Base-by-base conservation (phyloP, 2,329 filamentous ascomycete genomes). In the Penicillium sp. region DNA sequence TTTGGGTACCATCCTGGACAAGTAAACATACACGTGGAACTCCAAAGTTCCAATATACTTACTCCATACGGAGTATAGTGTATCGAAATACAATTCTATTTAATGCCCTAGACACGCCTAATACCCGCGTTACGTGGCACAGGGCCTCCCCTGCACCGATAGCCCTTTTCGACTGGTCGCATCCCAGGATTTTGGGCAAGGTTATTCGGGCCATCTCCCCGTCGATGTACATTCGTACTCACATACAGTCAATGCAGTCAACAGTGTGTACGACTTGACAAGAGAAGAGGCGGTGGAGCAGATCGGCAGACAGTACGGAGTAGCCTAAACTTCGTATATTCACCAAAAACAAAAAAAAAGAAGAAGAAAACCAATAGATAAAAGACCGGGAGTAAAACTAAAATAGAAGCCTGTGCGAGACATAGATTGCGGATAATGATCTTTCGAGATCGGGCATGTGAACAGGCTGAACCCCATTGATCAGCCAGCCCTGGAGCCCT, bases 221-320 rank as follows among this genome's bases (percentile, higher is more conserved):
- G 24, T 29, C 32, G 8, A 19, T 17, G 15, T 21, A 47, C 50
- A 47, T 39, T 6, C 17, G 24, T 28, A 26, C 44, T 21, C 37
- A 24, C 12, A 38, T 37, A 17, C 3, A 40, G n/a, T 9, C 17
- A 38, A 38, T 38, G 21, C 24, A 19, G n/a, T 19, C 37, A 12
- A 17, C 37, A 26, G 22, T 38, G 12, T 31, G 29, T 32, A 15
- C 8, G 4, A 38, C 8, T 17, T 3, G 17, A 24, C 12, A 33
- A 29, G 34, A 28, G 43, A 54, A 57, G 4, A 51, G 49, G 56
- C 51, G 55, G 55, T 57, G 54, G 56, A 39, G 15, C 7, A 35
- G 13, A 21, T 19, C n/a, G 37, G 29, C 24, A 15, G 24, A 6
- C 2, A 13, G 3, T 6, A 15, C 4, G 26, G 26, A 28, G 17